These are phyloP conservation scores for Vigna radiata DNA, from an alignment of 306 rosid species.

Conservation along the genomic window DNA sequence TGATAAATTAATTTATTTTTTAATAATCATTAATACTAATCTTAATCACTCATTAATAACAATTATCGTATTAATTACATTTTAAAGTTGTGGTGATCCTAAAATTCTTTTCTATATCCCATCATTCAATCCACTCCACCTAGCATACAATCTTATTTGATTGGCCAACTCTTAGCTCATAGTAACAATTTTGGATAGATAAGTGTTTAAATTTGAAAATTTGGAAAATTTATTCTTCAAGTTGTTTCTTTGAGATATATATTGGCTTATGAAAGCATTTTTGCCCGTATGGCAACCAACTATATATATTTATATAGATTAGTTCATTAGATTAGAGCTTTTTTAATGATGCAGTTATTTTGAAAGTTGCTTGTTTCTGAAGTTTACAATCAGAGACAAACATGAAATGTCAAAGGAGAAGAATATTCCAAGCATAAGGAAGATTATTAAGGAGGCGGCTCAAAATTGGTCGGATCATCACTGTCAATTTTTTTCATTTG, in stretches of 20 bases:
- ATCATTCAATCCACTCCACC: too few relatives aligned
- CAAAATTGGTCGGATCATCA: neutral
- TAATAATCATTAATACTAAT: too few relatives aligned
- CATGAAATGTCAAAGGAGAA: neutral
- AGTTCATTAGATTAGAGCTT: neutral
- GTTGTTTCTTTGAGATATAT: too few relatives aligned
- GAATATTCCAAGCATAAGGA: conserved; percentile 45
- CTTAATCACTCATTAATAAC: too few relatives aligned
- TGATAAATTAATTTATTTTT: too few relatives aligned
- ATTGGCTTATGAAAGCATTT: conserved; percentile 39
- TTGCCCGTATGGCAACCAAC: conserved; percentile 32
- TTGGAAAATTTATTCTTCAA: too few relatives aligned
- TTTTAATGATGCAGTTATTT: conserved; percentile 26
- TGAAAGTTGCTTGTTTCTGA: neutral
- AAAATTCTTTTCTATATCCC: fast-evolving
- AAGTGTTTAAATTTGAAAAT: too few relatives aligned
- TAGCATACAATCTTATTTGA: too few relatives aligned
- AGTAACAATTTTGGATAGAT: too few relatives aligned
- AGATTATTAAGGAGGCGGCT: conserved; percentile 9
- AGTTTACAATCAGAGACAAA: conserved; percentile 38
- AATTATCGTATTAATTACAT: too few relatives aligned
- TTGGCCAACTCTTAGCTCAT: too few relatives aligned
- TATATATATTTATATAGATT: neutral
- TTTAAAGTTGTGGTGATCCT: too few relatives aligned
- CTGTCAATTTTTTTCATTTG: neutral